Percentiles rank a stretch among this genome's conserved stretches.
phyloP scores from a whole-genome alignment of 495 filamentous ascomycete species.

The Opeltia flavorubescens region DNA sequence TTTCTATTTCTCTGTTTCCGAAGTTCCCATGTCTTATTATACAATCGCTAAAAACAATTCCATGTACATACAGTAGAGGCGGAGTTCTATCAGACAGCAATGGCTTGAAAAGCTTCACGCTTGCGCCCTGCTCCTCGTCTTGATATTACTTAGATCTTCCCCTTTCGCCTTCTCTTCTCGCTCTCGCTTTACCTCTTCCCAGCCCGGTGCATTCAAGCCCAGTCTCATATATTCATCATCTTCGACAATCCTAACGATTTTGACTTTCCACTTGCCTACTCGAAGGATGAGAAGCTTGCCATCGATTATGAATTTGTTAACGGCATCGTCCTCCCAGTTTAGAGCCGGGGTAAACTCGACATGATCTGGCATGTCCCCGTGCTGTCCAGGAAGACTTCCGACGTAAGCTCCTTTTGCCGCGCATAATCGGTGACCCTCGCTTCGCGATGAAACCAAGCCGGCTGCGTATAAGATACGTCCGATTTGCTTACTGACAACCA shows the following conservation, averaged over 20 bases:
- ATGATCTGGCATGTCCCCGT: slow-evolving; percentile 38
- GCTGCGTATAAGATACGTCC: slow-evolving; percentile 50
- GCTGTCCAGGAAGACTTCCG: slow-evolving; percentile 40
- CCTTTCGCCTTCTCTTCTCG: neutral
- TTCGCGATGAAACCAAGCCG: slow-evolving; percentile 48
- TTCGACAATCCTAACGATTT: slow-evolving; percentile 53
- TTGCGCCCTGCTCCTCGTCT: too few species aligned
- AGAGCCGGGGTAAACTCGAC: slow-evolving; percentile 51
- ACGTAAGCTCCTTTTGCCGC: slow-evolving; percentile 47
- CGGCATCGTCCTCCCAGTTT: slow-evolving; percentile 41
- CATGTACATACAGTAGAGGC: too few species aligned
- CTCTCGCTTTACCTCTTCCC: slow-evolving; percentile 17
- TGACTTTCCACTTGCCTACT: slow-evolving; percentile 68
- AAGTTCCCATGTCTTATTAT: too few species aligned
- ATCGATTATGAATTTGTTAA: slow-evolving; percentile 47
- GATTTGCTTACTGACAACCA: slow-evolving; percentile 48
- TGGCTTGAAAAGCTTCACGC: too few species aligned
- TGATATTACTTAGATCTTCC: too few species aligned
- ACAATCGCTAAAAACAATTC: too few species aligned
- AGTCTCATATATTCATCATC: slow-evolving; percentile 48
- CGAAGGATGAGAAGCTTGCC: slow-evolving; percentile 53
- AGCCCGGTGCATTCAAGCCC: slow-evolving; percentile 31
- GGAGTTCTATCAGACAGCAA: too few species aligned
- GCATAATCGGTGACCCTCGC: slow-evolving; percentile 53
- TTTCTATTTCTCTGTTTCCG: too few species aligned